Conservation (phyloP, 306 rosid genomes). For the Coriaria nepalensis region DNA sequence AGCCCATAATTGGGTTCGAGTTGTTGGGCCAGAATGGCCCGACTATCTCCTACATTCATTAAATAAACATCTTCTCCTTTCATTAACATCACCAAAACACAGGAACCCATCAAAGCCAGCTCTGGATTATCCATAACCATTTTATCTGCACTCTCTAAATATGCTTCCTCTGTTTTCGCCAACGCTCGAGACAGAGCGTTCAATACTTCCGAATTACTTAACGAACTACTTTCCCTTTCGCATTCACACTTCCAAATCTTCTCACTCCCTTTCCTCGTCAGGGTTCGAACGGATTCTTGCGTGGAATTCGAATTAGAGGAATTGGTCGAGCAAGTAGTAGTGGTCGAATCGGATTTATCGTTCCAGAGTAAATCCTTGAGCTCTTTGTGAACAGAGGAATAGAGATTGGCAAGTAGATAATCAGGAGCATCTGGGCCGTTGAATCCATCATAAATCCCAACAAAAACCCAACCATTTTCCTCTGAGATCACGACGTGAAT, state of each 20-base stretch:
- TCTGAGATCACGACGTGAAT: conserved; percentile 70
- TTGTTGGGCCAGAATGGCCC: conserved; percentile 43
- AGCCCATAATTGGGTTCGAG: conserved; percentile 14
- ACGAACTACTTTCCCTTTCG: conserved; percentile 27
- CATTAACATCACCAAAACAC: conserved; percentile 85
- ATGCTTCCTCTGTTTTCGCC: conserved; percentile 47
- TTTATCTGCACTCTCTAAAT: conserved; percentile 32
- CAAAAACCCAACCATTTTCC: conserved; percentile 66
- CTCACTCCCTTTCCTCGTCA: conserved; percentile 7
- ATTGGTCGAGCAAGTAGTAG: conserved; percentile 5
- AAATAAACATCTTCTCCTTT: conserved; percentile 66
- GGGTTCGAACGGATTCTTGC: conserved; percentile 5
- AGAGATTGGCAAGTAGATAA: conserved; percentile 49
- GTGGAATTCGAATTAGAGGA: conserved; percentile 11
- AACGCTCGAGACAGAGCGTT: conserved; percentile 48
- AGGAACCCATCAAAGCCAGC: conserved; percentile 83
- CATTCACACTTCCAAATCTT: conserved; percentile 27
- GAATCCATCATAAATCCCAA: conserved; percentile 85
- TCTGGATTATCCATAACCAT: conserved; percentile 43
- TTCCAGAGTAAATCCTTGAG: conserved; percentile 37
- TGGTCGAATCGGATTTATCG: conserved; percentile 16
- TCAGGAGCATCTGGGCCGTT: conserved; percentile 93
- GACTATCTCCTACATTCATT: conserved; percentile 89
- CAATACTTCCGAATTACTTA: conserved; percentile 31
- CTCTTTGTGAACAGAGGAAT: conserved; percentile 34